Conservation (phyloP, 805 yeast genomes). For the Peterozyma toletana region DNA sequence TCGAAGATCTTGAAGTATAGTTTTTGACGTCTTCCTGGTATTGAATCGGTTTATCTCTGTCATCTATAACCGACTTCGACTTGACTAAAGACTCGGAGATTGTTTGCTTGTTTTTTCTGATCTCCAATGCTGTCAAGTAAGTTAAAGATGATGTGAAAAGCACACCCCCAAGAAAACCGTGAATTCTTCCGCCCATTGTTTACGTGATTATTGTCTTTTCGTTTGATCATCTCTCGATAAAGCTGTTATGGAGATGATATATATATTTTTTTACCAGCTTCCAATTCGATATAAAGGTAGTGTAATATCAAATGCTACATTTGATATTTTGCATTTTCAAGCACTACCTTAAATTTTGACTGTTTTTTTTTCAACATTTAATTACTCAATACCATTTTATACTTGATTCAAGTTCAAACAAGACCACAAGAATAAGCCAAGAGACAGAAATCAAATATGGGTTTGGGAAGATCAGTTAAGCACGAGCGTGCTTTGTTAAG, state of each 20-base stretch:
- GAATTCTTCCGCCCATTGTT: slow-evolving; percentile 36
- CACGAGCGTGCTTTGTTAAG: slow-evolving; percentile 51
- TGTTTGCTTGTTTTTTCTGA: slow-evolving; percentile 37
- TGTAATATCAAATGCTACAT: neutral
- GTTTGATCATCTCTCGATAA: neutral
- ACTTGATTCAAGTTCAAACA: neutral
- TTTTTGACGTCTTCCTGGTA: slow-evolving; percentile 35
- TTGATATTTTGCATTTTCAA: neutral
- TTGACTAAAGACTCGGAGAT: slow-evolving; percentile 40
- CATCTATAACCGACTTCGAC: slow-evolving; percentile 43
- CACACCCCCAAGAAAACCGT: slow-evolving; percentile 54
- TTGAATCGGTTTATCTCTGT: slow-evolving; percentile 42
- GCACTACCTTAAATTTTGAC: neutral
- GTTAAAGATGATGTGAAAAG: slow-evolving; percentile 56
- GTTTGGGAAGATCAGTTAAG: slow-evolving; percentile 15
- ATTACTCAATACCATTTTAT: neutral
- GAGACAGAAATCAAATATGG: slow-evolving; percentile 16
- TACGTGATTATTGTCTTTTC: neutral
- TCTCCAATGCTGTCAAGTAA: slow-evolving; percentile 52
- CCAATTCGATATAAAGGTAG: neutral
- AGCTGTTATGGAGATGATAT: neutral
- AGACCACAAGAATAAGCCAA: neutral
- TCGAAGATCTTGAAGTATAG: slow-evolving; percentile 36
- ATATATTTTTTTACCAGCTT: neutral
- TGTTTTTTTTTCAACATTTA: neutral